Evolutionary conservation across 1,139 yeast species (phyloP).

Genomic region (Barnettozyma hawaiiensis): DNA sequence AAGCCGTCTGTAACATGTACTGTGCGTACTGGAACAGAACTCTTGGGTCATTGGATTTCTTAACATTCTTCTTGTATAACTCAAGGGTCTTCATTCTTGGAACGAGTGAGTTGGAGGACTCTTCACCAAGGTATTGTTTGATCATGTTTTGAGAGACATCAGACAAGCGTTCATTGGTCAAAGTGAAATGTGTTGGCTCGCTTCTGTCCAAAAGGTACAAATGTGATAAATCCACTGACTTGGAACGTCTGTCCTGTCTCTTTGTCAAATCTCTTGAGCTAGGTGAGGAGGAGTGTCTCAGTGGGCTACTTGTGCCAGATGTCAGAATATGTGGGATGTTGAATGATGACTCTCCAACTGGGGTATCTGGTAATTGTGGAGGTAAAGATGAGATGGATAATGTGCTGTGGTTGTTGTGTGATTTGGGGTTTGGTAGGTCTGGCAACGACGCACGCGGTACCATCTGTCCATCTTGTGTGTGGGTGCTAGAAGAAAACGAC

Average conservation of each 20-base stretch:
- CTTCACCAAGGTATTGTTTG: constrained; percentile 49
- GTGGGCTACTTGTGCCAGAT: constrained; percentile 12
- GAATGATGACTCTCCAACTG: constrained; percentile 21
- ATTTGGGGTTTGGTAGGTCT: constrained; percentile 1
- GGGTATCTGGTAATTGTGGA: constrained; percentile 18
- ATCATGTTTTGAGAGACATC: constrained; percentile 34
- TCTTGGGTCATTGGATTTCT: constrained; percentile 77
- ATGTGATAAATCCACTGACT: constrained; percentile 36
- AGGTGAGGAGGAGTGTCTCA: constrained; percentile 20
- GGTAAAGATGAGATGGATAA: constrained; percentile 8
- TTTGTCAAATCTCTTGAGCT: constrained; percentile 5
- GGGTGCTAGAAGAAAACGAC: not conserved
- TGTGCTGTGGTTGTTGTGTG: constrained; percentile 2
- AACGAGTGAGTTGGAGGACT: constrained; percentile 41
- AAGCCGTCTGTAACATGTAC: constrained; percentile 81
- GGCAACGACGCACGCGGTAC: not conserved
- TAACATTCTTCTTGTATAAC: constrained; percentile 79
- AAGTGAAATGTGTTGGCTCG: constrained; percentile 31
- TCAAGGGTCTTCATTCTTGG: constrained; percentile 86
- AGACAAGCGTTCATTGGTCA: constrained; percentile 35
- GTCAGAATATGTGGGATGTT: constrained; percentile 13
- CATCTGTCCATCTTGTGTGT: not conserved
- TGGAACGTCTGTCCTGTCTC: constrained; percentile 24
- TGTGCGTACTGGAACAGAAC: constrained; percentile 89
- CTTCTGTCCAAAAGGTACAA: constrained; percentile 31